Base-by-base conservation (phyloP, 805 yeast genomes). In the Schwanniomyces pseudopolymorphus region DNA sequence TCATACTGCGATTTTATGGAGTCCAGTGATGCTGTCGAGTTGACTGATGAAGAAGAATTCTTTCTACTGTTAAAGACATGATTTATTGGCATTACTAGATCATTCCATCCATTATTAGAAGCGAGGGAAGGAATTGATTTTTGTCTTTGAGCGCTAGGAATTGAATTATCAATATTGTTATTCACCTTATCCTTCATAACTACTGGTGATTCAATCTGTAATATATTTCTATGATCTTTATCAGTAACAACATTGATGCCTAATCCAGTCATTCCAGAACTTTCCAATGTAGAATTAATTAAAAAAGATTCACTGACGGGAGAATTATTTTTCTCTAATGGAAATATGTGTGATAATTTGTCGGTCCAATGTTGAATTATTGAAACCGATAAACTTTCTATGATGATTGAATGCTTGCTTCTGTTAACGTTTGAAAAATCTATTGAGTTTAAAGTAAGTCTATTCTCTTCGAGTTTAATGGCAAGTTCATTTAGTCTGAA, bases 401-500 rank as follows among this genome's bases (percentile, higher is more conserved):
- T 56, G 2, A 45, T 27, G 7, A 59, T 46, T 6, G 39, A 42
- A 24, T 52, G 50, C 13, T 42, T 51, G 13, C 45, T 43, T 42
- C 21, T 49, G 8, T 28, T 56, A 47, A 28, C 51, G 14, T 25
- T 53, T 39, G 50, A 54, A 41, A 50, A 70, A 51, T 52, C 49
- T 37, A 52, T 52, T 17, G 60, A 48, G 39, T 42, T 54, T 38
- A 50, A 55, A 33, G 45, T 46, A 5, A 49, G 49, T n/a, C 27
- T 39, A 3, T 42, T 33, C 24, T 47, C 27, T 8, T 55, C 44
- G 28, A 50, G 49, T 24, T 56, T 42, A 41, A 67, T 54, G 11
- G 66, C 53, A 17, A 69, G 55, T 45, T 70, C 75, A 48, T 69
- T 69, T 42, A 68, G 51, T 41, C 78, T 50, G 51, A 72, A 72